Percentiles rank a stretch among this genome's conserved stretches.
These are phyloP conservation scores for Plasmodium coatneyi DNA, from an alignment of 169 alveolate genomes.

Conservation along the genomic window DNA sequence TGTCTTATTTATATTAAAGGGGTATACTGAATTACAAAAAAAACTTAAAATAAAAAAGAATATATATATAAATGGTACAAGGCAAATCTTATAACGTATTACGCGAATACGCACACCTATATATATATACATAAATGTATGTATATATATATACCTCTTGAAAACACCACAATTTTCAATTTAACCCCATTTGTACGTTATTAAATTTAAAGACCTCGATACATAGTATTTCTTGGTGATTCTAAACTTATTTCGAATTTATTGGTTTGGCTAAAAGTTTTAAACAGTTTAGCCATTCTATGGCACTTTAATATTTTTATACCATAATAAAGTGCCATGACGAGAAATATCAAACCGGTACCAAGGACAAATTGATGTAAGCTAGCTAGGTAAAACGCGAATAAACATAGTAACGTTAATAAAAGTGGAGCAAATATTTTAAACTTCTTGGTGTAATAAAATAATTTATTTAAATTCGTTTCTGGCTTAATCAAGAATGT, in stretches of 20 bases:
- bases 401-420: neutral
- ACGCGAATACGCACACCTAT: neutral
- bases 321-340: neutral
- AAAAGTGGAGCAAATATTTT: constrained; percentile 3
- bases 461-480: neutral
- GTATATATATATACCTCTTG: neutral
- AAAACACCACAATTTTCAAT: neutral
- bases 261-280: neutral
- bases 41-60: neutral
- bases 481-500: neutral
- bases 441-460: neutral
- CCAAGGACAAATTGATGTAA: neutral
- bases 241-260: neutral
- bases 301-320: neutral
- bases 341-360: neutral
- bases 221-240: neutral
- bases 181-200: neutral
- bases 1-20: neutral
- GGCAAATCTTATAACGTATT: neutral
- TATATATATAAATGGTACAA: neutral
- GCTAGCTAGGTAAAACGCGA: neutral
- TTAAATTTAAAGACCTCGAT: neutral
- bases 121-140: too few species aligned
- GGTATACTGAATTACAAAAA: neutral
- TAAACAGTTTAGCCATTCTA: neutral